Percentiles rank a stretch among this genome's conserved stretches.
Conservation (phyloP, 768 basidiomycete genomes). For the Chiua virens region DNA sequence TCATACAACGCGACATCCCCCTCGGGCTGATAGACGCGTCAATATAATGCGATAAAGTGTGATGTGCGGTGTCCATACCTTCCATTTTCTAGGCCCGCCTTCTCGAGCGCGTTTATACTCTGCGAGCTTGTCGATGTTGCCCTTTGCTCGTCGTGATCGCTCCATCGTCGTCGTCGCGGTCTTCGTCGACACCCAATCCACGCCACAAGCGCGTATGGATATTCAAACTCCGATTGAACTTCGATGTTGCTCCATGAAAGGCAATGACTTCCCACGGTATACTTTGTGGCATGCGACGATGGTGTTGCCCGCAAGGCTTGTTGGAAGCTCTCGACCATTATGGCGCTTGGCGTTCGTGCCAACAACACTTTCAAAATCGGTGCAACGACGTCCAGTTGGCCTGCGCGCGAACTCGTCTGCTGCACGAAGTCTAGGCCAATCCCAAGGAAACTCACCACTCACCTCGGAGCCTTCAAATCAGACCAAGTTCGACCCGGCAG, state of each 20-base stretch:
- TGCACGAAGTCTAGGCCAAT: neutral
- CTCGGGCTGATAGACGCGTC: conserved; percentile 38
- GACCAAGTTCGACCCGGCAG: conserved; percentile 39
- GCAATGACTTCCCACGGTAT: no score
- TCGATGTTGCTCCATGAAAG: no score
- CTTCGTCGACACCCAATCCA: neutral
- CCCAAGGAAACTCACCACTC: neutral
- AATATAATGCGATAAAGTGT: conserved; percentile 4
- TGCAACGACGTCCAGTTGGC: conserved; percentile 35
- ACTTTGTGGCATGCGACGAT: no score
- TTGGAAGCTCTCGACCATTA: conserved; percentile 43
- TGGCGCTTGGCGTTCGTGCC: conserved; percentile 39
- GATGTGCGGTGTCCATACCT: conserved; percentile 40
- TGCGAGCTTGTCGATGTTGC: conserved; percentile 46
- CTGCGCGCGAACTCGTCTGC: conserved; percentile 20
- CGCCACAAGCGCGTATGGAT: conserved; percentile 30
- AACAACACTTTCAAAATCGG: conserved; percentile 27
- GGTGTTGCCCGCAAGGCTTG: conserved; percentile 50
- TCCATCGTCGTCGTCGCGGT: conserved; percentile 15
- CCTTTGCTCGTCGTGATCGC: conserved; percentile 27
- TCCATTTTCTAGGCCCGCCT: conserved; percentile 56
- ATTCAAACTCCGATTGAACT: conserved; percentile 22
- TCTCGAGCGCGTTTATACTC: conserved; percentile 61
- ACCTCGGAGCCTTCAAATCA: conserved; percentile 3
- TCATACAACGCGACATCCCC: conserved; percentile 80